phyloP scores from a whole-genome alignment of 106 monocot species.

The Iris macrosiphon region DNA sequence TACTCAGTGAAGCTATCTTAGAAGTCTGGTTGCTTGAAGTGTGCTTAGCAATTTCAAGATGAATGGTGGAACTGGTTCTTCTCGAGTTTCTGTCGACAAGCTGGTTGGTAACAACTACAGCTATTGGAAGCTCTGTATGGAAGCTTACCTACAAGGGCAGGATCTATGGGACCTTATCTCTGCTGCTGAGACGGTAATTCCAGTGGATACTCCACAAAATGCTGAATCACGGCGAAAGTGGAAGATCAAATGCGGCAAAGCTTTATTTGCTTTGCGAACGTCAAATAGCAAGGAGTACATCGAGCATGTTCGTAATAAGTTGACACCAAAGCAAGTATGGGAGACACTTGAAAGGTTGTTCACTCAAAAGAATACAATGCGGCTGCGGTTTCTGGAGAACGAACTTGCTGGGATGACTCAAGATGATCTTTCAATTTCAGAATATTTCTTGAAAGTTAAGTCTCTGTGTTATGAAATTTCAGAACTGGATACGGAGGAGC shows the following conservation, averaged over 20 bases:
- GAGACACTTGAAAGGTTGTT: too few relatives aligned
- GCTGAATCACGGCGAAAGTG: neutral
- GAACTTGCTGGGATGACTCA: too few relatives aligned
- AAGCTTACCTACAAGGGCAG: neutral
- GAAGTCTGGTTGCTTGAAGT: too few relatives aligned
- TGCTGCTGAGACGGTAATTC: neutral
- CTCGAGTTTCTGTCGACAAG: neutral
- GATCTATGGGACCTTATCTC: neutral
- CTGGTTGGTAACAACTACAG: neutral
- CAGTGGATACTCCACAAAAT: neutral
- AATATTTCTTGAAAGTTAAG: too few relatives aligned
- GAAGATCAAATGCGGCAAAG: conserved; percentile 1
- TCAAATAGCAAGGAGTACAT: neutral
- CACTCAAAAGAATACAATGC: too few relatives aligned
- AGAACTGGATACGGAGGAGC: too few relatives aligned
- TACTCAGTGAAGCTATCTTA: too few relatives aligned
- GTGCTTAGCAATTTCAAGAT: neutral
- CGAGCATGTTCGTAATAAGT: too few relatives aligned
- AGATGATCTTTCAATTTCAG: too few relatives aligned
- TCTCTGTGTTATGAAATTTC: too few relatives aligned
- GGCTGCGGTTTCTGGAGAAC: too few relatives aligned
- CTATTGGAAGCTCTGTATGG: neutral
- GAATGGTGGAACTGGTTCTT: neutral
- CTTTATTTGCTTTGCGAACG: neutral
- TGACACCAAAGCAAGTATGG: too few relatives aligned